phyloP scores from a whole-genome alignment of 1,284 basidiomycete genomes.

The Cryptococcus deneoformans region DNA sequence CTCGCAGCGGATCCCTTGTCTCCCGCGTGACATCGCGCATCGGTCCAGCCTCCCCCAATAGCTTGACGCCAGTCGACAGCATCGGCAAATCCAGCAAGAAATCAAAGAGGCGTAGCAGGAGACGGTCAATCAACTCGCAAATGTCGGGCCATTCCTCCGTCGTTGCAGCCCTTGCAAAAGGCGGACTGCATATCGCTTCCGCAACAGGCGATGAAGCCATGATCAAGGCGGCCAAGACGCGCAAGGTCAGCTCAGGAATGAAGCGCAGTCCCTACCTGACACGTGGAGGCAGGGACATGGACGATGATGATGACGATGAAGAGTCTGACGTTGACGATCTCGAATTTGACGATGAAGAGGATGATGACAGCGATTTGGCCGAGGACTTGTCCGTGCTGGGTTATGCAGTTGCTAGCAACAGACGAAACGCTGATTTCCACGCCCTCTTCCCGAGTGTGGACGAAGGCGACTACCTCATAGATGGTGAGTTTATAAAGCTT shows the following conservation, averaged over 20 bases:
- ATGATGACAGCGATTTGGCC: conserved; percentile 48
- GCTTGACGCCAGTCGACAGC: conserved; percentile 16
- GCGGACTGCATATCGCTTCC: conserved; percentile 26
- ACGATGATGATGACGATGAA: conserved; percentile 61
- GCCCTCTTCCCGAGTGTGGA: conserved; percentile 83
- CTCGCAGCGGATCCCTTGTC: conserved; percentile 24
- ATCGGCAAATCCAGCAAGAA: conserved; percentile 16
- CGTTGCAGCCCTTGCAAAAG: conserved; percentile 37
- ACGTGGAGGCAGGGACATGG: conserved; percentile 30
- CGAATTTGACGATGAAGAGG: conserved; percentile 54
- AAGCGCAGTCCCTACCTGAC: conserved; percentile 24
- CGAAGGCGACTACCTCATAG: conserved; percentile 96
- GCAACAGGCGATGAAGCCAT: conserved; percentile 5
- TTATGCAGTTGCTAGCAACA: conserved; percentile 94
- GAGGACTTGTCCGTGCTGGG: conserved; percentile 73
- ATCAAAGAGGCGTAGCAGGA: conserved; percentile 20
- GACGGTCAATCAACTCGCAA: conserved; percentile 24
- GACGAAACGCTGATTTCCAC: conserved; percentile 94
- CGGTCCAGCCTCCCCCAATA: conserved; percentile 5
- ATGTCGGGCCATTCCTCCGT: conserved; percentile 19
- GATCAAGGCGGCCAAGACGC: conserved; percentile 1
- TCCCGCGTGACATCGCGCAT: conserved; percentile 14
- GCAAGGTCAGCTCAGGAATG: neutral
- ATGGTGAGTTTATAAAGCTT: conserved; percentile 60
- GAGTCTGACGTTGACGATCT: conserved; percentile 41